Base-by-base conservation (phyloP, 2,329 filamentous ascomycete genomes). In the Aureobasidium melanogenum region DNA sequence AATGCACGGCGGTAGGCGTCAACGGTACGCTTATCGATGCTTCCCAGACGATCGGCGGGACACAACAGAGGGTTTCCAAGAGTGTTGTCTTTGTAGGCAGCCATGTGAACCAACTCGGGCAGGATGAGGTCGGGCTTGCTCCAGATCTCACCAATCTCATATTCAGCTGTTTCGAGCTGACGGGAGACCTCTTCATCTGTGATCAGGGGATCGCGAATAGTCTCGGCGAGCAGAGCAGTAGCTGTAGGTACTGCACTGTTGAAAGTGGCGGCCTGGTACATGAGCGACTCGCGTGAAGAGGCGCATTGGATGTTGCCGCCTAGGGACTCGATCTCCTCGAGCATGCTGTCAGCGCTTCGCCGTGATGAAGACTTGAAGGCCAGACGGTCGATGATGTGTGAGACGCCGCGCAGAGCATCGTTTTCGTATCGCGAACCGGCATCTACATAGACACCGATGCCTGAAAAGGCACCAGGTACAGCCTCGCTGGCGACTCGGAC, bases 191-290 rank as follows among this genome's bases (percentile, higher is more conserved):
- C 94, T 22, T 89, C 85, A 28, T 95, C 88, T 9, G 90, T 95
- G 66, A 97, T 88, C 60, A 82, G 75, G 6, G 94, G 91, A 66
- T 95, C 84, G 62, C 91, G 88, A 64, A 99, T 95, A 34, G 94
- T 97, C 74, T 99, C 94, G 63, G 94, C 93, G 43, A 99, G 83
- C 19, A 99, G 77, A 32, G 82, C 90, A 26, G 96, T 84, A 14
- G 93, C 91, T 9, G 85, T 85, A 7, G 89, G 87, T 9, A 99
- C 91, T 19, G 91, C 88, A 28, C 87, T 88, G 79, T 99, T 99
- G 83, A 99, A 99, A 32, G 92, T 97, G 28, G 94, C 94, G 1
- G 91, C 90, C 75, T 99, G 94, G 79, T 99, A 99, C 94, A 99
- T 99, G 77, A 99, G 84, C 61, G 91, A 91, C 76, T 99, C 94